A percentile compares a stretch with the other conserved stretches of the same genome.
These are phyloP conservation scores for Ganoderma boninense DNA, from an alignment of 1,284 basidiomycete species.

Conservation along the genomic window DNA sequence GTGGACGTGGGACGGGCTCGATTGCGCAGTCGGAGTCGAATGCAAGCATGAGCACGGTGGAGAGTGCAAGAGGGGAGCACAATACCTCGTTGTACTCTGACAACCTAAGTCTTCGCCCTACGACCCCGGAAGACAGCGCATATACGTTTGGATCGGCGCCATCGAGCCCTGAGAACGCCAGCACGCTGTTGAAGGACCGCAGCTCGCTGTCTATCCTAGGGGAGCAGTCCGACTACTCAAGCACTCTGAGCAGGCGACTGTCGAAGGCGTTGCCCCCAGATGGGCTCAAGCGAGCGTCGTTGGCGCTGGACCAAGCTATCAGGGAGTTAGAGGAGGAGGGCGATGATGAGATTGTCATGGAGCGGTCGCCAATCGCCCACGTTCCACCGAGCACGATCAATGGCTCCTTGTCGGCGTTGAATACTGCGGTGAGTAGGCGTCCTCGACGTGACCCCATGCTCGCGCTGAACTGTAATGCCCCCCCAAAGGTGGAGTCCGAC, in stretches of 20 bases:
- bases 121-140: slow-evolving; percentile 59
- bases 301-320: slow-evolving; percentile 77
- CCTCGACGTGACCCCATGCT: slow-evolving; percentile 28
- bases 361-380: slow-evolving; percentile 63
- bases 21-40: slow-evolving; percentile 59
- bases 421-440: slow-evolving; percentile 29
- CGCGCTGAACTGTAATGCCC: slow-evolving; percentile 15
- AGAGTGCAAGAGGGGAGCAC: slow-evolving; percentile 44
- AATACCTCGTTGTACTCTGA: slow-evolving; percentile 54
- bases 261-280: slow-evolving; percentile 60
- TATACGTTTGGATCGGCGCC: slow-evolving; percentile 47
- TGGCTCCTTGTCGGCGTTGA: slow-evolving; percentile 23
- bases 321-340: slow-evolving; percentile 66
- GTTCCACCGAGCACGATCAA: slow-evolving; percentile 30
- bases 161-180: slow-evolving; percentile 58
- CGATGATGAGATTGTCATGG: slow-evolving; percentile 78
- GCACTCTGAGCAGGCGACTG: slow-evolving; percentile 41
- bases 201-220: slow-evolving; percentile 39
- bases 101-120: slow-evolving; percentile 52
- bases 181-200: slow-evolving; percentile 32
- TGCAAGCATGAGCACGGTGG: slow-evolving; percentile 46
- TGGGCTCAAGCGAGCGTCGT: slow-evolving; percentile 68
- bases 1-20: slow-evolving; percentile 55
- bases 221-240: slow-evolving; percentile 33
- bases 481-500: slow-evolving; percentile 29